Conservation (phyloP, 768 basidiomycete species). For the Termitomyces eurrhizus region DNA sequence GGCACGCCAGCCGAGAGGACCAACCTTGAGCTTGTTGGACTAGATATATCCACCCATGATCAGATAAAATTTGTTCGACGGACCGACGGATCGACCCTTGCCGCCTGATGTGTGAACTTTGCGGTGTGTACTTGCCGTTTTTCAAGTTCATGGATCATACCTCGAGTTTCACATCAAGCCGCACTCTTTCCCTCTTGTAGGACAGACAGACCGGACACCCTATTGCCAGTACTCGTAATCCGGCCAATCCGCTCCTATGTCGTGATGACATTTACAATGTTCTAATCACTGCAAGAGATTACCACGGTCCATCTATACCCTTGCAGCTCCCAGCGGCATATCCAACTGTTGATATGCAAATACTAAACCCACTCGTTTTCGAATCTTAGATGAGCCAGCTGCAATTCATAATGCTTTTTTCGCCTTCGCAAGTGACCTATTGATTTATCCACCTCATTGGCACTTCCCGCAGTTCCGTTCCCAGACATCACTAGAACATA, state of each 20-base stretch:
- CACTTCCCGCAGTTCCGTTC: neutral
- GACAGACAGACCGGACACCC: neutral
- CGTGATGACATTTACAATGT: neutral
- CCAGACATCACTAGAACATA: neutral
- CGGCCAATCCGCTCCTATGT: neutral
- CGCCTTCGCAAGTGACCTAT: neutral
- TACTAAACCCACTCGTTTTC: neutral
- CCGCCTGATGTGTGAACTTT: too few relatives aligned
- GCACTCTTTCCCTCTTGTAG: neutral
- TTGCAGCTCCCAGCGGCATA: neutral
- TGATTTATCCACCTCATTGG: neutral
- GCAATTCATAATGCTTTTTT: neutral
- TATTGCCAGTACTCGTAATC: neutral
- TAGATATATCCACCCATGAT: too few relatives aligned
- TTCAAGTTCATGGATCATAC: too few relatives aligned
- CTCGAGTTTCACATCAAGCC: neutral
- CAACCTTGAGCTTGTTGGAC: too few relatives aligned
- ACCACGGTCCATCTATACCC: neutral
- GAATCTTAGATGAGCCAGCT: neutral
- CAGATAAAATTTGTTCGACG: neutral
- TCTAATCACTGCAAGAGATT: neutral
- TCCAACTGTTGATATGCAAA: neutral
- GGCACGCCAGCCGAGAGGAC: neutral
- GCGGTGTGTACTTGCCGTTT: too few relatives aligned
- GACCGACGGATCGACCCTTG: neutral